Evolutionary conservation across 495 filamentous ascomycete genomes (phyloP).

Genomic region (Venustampulla echinocandica): DNA sequence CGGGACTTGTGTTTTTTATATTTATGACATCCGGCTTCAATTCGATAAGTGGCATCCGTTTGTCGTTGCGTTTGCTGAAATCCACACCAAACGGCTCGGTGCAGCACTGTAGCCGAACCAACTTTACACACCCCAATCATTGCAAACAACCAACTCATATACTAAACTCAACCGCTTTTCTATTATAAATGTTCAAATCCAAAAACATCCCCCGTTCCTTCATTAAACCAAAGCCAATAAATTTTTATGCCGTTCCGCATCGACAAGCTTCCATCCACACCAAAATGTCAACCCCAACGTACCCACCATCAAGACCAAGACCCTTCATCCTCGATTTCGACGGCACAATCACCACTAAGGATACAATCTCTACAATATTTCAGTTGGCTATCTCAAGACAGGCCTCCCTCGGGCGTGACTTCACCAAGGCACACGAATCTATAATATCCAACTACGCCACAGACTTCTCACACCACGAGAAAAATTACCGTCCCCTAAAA

Average conservation of each 20-base stretch:
- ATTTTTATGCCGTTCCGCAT: background rate
- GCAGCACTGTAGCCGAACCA: too few species aligned
- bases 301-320: background rate
- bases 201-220: background rate
- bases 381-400: constrained; percentile 8
- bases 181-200: background rate
- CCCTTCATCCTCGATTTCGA: constrained; percentile 21
- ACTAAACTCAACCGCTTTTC: background rate
- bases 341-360: constrained; percentile 17
- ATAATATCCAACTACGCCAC: constrained; percentile 11
- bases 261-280: background rate
- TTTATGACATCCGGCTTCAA: too few species aligned
- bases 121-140: too few species aligned
- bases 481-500: constrained; percentile 4
- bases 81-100: too few species aligned
- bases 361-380: constrained; percentile 12
- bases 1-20: too few species aligned
- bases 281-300: background rate
- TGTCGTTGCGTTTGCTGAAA: too few species aligned
- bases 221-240: background rate
- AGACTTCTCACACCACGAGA: constrained; percentile 7
- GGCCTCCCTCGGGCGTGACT: background rate
- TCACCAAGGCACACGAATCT: constrained; percentile 3
- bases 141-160: background rate
- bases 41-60: too few species aligned